Percentiles rank a stretch among this genome's conserved stretches.
These are phyloP conservation scores for Aureoboletus auriporus DNA, from an alignment of 768 basidiomycete species.

Conservation along the genomic window DNA sequence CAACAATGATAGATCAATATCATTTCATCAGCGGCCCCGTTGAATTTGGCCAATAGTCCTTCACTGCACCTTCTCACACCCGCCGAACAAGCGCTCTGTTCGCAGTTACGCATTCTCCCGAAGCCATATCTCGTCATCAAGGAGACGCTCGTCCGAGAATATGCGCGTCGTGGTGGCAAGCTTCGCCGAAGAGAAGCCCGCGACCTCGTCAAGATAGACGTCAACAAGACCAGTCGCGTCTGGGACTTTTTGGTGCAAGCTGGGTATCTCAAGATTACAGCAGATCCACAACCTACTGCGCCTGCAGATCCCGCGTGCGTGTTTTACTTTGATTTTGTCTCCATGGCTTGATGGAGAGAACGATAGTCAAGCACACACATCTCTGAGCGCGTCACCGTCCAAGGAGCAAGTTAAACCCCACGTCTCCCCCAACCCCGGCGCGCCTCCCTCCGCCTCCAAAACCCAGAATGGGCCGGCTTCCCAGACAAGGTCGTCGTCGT, in stretches of 20 bases:
- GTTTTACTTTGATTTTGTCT: no score
- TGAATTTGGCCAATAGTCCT: constrained; percentile 88
- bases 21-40: constrained; percentile 46
- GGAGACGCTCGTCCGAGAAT: constrained; percentile 91
- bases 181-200: constrained; percentile 85
- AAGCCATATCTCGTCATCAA: constrained; percentile 96
- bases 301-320: constrained; percentile 36
- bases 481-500: constrained; percentile 15
- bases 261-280: constrained; percentile 72
- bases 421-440: constrained; percentile 16
- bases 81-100: constrained; percentile 85
- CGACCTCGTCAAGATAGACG: constrained; percentile 88
- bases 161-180: constrained; percentile 83
- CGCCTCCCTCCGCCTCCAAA: constrained; percentile 3
- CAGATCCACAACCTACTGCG: constrained; percentile 39
- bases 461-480: constrained; percentile 17
- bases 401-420: constrained; percentile 20
- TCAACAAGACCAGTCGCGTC: constrained; percentile 86
- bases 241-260: constrained; percentile 92
- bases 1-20: background rate
- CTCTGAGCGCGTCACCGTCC: constrained; percentile 23
- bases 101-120: constrained; percentile 84
- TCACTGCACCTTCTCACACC: constrained; percentile 87
- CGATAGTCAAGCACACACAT: constrained; percentile 11
- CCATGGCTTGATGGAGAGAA: background rate